phyloP scores from a whole-genome alignment of 345 rosid species.

The Pistacia integerrima region DNA sequence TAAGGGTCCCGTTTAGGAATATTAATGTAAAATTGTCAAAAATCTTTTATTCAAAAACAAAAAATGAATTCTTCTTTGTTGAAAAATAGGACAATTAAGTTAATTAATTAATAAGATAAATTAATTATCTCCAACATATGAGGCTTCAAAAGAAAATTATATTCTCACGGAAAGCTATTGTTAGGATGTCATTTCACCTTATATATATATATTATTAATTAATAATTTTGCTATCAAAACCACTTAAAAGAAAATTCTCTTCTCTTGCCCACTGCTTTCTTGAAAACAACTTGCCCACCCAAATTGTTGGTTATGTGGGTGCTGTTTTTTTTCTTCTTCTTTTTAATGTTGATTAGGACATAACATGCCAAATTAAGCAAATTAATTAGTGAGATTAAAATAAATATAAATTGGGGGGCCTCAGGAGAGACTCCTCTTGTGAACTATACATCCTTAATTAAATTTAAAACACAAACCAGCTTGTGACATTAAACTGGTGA shows the following conservation, averaged over 20 bases:
- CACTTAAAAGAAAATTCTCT: constrained; percentile 49
- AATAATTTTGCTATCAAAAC: constrained; percentile 31
- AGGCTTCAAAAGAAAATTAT: neutral
- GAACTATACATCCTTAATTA: neutral
- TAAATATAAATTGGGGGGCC: too few relatives aligned
- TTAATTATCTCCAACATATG: neutral
- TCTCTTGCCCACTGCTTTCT: constrained; percentile 48
- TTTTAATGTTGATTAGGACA: constrained; percentile 16
- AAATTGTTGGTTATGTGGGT: constrained; percentile 39
- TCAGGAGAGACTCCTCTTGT: too few relatives aligned
- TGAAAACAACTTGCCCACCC: constrained; percentile 50
- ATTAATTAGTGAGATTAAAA: neutral
- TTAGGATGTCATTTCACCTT: constrained; percentile 15
- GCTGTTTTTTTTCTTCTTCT: neutral
- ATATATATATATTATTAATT: neutral
- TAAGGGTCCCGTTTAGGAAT: too few relatives aligned
- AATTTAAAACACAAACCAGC: neutral
- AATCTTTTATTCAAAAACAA: too few relatives aligned
- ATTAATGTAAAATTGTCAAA: too few relatives aligned
- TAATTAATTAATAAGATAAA: neutral
- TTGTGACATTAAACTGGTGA: neutral
- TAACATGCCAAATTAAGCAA: constrained; percentile 23
- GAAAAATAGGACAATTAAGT: neutral
- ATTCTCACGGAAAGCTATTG: constrained; percentile 10
- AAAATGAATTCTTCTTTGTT: too few relatives aligned